Percentiles rank a stretch among this genome's conserved stretches.
phyloP scores from a whole-genome alignment of 2,329 filamentous ascomycete species.

The Clonostachys byssicola region DNA sequence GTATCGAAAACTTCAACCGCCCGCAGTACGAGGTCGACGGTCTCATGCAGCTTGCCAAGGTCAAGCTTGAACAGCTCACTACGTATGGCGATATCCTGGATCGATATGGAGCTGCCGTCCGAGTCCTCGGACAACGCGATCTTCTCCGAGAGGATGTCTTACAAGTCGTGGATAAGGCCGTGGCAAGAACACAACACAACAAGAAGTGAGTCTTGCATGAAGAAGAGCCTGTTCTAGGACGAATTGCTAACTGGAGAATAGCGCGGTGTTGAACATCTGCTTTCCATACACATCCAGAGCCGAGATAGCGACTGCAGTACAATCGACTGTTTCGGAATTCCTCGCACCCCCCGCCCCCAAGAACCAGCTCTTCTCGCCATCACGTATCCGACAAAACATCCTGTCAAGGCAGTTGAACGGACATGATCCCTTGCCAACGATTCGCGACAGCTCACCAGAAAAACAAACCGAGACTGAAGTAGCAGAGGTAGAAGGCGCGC shows the following conservation, averaged over 20 bases:
- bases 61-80: constrained; percentile 86
- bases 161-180: constrained; percentile 80
- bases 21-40: constrained; percentile 96
- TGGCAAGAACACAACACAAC: constrained; percentile 83
- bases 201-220: constrained; percentile 51
- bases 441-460: constrained; percentile 42
- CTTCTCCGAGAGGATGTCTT: constrained; percentile 84
- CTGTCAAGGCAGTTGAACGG: constrained; percentile 58
- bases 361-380: constrained; percentile 78
- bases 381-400: constrained; percentile 82
- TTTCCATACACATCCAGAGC: constrained; percentile 96
- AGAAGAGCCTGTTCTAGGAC: neutral
- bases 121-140: constrained; percentile 79
- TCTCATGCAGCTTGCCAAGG: constrained; percentile 95
- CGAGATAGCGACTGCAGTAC: constrained; percentile 88
- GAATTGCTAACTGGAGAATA: constrained; percentile 13
- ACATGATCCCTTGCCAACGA: constrained; percentile 41
- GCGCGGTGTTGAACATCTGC: constrained; percentile 79
- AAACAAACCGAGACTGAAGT: constrained; percentile 34
- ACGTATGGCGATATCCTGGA: constrained; percentile 93
- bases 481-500: constrained; percentile 38
- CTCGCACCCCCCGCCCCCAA: constrained; percentile 64
- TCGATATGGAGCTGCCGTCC: constrained; percentile 83
- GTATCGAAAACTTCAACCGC: constrained; percentile 97
- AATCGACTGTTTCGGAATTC: constrained; percentile 83